These are phyloP conservation scores for Bonia amplexicaulis DNA, from an alignment of 176 grass and related monocot genomes.

Conservation along the genomic window DNA sequence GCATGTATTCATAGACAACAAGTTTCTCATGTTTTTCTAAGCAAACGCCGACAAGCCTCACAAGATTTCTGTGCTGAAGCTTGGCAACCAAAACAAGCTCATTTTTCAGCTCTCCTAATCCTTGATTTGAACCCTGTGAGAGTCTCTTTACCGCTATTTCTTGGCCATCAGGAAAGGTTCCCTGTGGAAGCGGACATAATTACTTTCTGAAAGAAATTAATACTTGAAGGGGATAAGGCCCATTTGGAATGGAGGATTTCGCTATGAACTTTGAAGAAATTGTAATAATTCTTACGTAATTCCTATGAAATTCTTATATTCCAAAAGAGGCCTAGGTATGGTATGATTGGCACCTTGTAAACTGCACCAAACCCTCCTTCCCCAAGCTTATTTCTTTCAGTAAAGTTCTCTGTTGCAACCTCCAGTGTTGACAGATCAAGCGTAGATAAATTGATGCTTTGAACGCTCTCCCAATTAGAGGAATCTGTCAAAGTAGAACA, in stretches of 20 bases:
- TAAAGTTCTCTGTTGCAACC: conserved; percentile 54
- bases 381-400: conserved; percentile 57
- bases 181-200: not conserved
- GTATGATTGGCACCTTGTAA: conserved; percentile 53
- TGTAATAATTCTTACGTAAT: too few relatives aligned
- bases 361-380: conserved; percentile 75
- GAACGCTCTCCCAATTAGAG: conserved; percentile 12
- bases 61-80: conserved; percentile 50
- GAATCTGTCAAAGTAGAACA: conserved; percentile 29
- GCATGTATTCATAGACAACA: conserved; percentile 50
- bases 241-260: too few relatives aligned
- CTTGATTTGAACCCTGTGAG: conserved; percentile 19
- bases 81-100: conserved; percentile 45
- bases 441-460: conserved; percentile 47
- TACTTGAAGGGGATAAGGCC: too few relatives aligned
- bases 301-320: too few relatives aligned
- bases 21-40: conserved; percentile 37
- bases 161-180: conserved; percentile 29
- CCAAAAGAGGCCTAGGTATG: too few relatives aligned
- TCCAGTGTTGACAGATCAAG: conserved; percentile 50
- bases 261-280: too few relatives aligned
- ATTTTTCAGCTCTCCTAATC: conserved; percentile 41
- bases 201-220: too few relatives aligned
- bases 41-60: conserved; percentile 41
- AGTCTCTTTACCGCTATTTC: conserved; percentile 44